Evolutionary conservation across 2,329 filamentous ascomycete genomes (phyloP).

Genomic region (Fusarium setosum): DNA sequence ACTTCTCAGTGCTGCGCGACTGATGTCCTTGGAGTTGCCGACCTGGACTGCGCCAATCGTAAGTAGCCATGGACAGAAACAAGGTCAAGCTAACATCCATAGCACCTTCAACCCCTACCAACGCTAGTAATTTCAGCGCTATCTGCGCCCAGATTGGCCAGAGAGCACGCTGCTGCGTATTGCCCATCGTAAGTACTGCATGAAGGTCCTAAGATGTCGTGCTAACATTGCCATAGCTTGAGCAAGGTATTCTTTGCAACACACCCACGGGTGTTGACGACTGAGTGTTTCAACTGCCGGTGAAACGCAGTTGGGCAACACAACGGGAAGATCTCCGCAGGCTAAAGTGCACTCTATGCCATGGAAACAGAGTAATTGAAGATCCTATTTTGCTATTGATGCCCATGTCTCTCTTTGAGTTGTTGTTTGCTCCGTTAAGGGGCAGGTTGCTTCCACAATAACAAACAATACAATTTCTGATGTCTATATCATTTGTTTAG

Average conservation of each 20-base stretch:
- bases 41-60: slow-evolving; percentile 68
- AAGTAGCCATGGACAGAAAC: slow-evolving; percentile 41
- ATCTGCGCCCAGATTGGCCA: slow-evolving; percentile 62
- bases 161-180: slow-evolving; percentile 67
- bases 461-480: no score
- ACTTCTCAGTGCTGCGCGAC: slow-evolving; percentile 69
- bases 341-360: no score
- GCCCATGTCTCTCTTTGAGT: no score
- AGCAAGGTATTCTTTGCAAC: slow-evolving; percentile 51
- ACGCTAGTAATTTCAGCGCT: slow-evolving; percentile 55
- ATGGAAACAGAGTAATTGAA: no score
- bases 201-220: rapidly evolving
- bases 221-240: slow-evolving; percentile 32
- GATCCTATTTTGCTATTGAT: no score
- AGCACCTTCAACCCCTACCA: slow-evolving; percentile 48
- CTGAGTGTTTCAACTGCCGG: slow-evolving; percentile 30
- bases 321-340: no score
- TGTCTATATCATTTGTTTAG: no score
- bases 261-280: slow-evolving; percentile 45
- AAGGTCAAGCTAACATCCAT: neutral
- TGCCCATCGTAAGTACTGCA: slow-evolving; percentile 55
- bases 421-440: no score
- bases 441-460: no score
- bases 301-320: no score
- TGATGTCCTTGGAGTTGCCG: slow-evolving; percentile 67